These are phyloP conservation scores for Microdochium bolleyi DNA, from an alignment of 2,329 filamentous ascomycete species.

Conservation along the genomic window DNA sequence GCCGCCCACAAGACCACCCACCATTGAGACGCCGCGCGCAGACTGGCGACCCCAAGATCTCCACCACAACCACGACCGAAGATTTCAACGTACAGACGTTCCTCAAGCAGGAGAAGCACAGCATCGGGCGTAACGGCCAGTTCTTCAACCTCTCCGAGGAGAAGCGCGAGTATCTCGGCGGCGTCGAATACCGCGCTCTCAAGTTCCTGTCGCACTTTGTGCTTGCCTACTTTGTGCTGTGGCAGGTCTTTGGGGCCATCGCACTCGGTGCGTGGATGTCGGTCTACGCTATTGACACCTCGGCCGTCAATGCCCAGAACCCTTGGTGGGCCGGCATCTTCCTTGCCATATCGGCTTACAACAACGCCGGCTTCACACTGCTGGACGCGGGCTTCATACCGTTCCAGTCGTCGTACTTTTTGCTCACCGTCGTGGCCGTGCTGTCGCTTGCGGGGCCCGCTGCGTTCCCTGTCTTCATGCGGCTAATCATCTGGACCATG, in stretches of 20 bases:
- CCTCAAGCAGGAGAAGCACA: constrained; percentile 13
- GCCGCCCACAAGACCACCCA: constrained; percentile 7
- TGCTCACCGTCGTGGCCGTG: constrained; percentile 17
- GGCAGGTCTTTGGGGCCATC: constrained; percentile 51
- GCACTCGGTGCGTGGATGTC: constrained; percentile 43
- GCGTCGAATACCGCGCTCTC: constrained; percentile 44
- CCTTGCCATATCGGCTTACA: constrained; percentile 47
- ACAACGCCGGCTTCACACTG: constrained; percentile 49
- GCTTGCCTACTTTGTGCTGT: constrained; percentile 41
- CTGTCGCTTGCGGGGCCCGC: constrained; percentile 39
- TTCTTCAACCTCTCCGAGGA: constrained; percentile 38
- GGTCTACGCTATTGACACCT: constrained; percentile 31
- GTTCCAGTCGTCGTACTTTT: constrained; percentile 31
- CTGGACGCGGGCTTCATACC: constrained; percentile 43
- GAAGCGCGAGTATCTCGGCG: constrained; percentile 40
- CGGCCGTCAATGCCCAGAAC: constrained; percentile 26
- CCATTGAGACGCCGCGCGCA: neutral
- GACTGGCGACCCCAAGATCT: neutral
- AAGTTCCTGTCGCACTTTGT: constrained; percentile 40
- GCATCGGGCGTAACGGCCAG: constrained; percentile 34
- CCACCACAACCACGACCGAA: neutral
- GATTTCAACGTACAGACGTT: constrained; percentile 19
- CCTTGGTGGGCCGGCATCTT: constrained; percentile 50
- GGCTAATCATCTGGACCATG: constrained; percentile 36
- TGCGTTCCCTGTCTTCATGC: constrained; percentile 41